Evolutionary conservation across 2,329 filamentous ascomycete species (phyloP), one percentile per base, ranked within the genome.

Genomic region (Zasmidium citrigriseum): DNA sequence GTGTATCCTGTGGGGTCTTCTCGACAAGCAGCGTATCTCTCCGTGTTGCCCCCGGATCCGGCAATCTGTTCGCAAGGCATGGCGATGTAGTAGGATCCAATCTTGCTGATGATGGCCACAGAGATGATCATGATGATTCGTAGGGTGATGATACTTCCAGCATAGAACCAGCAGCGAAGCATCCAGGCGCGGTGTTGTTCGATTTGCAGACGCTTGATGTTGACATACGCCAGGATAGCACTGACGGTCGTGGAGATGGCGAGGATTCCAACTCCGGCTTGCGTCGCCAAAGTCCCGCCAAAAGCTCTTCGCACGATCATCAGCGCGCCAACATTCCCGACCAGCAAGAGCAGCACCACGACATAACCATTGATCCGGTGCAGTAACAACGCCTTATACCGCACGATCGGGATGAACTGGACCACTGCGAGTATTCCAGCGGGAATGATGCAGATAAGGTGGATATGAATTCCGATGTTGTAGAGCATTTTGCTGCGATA

Each of bases 161-260:
- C 62, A 25, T 65, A 63, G 48, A 60, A 61, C 67, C 61, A 67
- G 10, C 63, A 76, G 21, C 85, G 70, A 25, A 88, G 65, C 85
- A 87, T 88, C 85, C 84, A 88, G 2, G 83, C 82, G 1, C 85
- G 78, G 60, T 88, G 85, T 65, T 87, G 80, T 27, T 87, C 83
- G 50, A 89, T 83, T 66, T 87, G 84, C 1, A 87, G 70, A 1
- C 76, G 73, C 68, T 83, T 86, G 69, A 88, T 80, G 61, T 86
- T 86, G 67, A 81, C 74, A 27, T 79, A 80, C 1, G 83, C 81
- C 46, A 86, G 59, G 0, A 67, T 60, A 22, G 83, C 68, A 10
- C 77, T 75, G 1, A 69, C 62, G 0, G 80, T 69, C 1, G 82
- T 82, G 9, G 78, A 66, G 25, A 83, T 74, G 1, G 72, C 78